Base-by-base conservation (phyloP, 2,329 filamentous ascomycete genomes). In the Hypoxylon sp. region DNA sequence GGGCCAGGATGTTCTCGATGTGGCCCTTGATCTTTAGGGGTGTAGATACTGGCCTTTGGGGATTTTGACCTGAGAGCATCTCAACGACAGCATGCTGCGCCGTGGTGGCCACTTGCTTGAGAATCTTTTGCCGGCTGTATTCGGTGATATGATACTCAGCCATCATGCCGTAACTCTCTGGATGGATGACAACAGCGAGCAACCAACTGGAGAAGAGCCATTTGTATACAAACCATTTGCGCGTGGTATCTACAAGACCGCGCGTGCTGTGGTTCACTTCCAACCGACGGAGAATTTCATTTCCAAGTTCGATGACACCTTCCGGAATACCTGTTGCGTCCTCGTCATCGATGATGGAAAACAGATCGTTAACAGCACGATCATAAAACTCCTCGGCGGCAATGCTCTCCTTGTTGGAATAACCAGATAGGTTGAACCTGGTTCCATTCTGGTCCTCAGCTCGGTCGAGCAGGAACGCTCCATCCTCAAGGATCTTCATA, bases 151-250 rank as follows among this genome's bases (percentile, higher is more conserved):
- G 92, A 76, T 97, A 94, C 72, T 97, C 92, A 59, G 92, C 86
- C 81, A 98, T 89, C 80, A 91, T 87, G 56, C 87, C 87, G 69
- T 88, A 85, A 54, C 85, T 93, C 84, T 99, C 95, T 10, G 95
- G 95, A 72, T 95, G 91, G 49, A 93, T 91, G 72, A 98, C 87
- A 55, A 93, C 90, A 71, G 91, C 90, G 48, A 92, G 85, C 34
- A 98, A 82, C 78, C 95, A 97, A 53, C 90, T 90, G 66, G 93
- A 91, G 76, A 98, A 97, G 65, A 97, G 89, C 89, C 94, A 99
- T 74, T 94, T 91, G 72, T 90, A 92, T 67, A 97, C 89, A 68
- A 98, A 86, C 81, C 94, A 96, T 70, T 89, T 89, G 65, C 93
- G 88, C 39, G 93, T 93, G 69, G 87, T 88, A 68, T 91, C 89